A percentile compares a stretch with the other conserved stretches of the same genome.
Evolutionary conservation across 2,329 filamentous ascomycete species (phyloP).

Genomic region (Colletotrichum sp.): DNA sequence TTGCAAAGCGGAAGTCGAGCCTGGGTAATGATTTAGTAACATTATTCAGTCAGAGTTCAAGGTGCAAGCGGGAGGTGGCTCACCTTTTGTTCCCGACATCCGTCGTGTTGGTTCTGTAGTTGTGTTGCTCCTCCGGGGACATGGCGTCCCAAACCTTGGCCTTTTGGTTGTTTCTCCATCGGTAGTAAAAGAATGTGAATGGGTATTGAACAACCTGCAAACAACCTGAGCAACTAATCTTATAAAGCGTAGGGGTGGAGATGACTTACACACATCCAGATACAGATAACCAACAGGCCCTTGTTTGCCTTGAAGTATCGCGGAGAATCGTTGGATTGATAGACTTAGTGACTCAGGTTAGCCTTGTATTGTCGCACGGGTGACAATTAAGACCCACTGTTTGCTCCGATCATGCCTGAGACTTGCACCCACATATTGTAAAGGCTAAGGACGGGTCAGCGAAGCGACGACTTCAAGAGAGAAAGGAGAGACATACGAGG

Average conservation of each 20-base stretch:
- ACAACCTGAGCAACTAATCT: slow-evolving; percentile 14
- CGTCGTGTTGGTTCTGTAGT: slow-evolving; percentile 48
- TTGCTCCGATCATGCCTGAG: slow-evolving; percentile 35
- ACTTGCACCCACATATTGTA: slow-evolving; percentile 56
- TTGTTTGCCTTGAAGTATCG: slow-evolving; percentile 44
- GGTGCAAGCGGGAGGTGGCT: background rate
- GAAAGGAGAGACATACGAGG: slow-evolving; percentile 44
- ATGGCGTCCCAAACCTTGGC: slow-evolving; percentile 42
- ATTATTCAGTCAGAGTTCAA: fast-evolving
- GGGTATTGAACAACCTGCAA: slow-evolving; percentile 39
- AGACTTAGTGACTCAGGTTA: slow-evolving; percentile 29
- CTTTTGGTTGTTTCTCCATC: slow-evolving; percentile 40
- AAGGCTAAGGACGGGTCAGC: slow-evolving; percentile 26
- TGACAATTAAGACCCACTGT: slow-evolving; percentile 29
- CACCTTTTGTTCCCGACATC: slow-evolving; percentile 51
- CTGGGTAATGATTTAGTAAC: background rate
- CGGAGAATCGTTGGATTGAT: slow-evolving; percentile 37
- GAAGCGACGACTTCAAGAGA: slow-evolving; percentile 36
- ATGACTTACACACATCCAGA: slow-evolving; percentile 43
- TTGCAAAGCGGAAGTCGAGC: slow-evolving; percentile 18
- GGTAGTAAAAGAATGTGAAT: slow-evolving; percentile 41
- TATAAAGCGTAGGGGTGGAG: fast-evolving
- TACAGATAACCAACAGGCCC: slow-evolving; percentile 38
- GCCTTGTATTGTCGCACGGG: fast-evolving
- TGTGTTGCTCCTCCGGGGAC: slow-evolving; percentile 42